Conservation (phyloP, 2,329 filamentous ascomycete genomes). For the Curvularia hawaiiensis region DNA sequence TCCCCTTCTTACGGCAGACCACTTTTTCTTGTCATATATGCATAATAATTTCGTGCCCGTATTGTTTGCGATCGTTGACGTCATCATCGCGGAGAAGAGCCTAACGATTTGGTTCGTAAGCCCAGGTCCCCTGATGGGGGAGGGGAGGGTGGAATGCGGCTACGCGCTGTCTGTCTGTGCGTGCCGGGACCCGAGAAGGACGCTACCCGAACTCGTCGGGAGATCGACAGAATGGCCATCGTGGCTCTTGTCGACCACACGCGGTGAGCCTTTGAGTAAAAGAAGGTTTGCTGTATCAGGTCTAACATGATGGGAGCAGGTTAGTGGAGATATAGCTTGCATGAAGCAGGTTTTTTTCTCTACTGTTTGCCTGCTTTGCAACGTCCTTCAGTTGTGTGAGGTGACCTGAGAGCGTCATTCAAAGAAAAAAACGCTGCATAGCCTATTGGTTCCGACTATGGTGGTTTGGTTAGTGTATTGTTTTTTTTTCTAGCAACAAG, state of each 20-base stretch:
- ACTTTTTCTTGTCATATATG: neutral
- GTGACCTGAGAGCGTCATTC: neutral
- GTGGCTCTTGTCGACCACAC: neutral
- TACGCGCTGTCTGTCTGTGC: neutral
- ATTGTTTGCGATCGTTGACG: constrained; percentile 9
- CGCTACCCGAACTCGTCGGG: constrained; percentile 18
- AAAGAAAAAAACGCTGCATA: neutral
- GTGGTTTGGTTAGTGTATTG: constrained; percentile 10
- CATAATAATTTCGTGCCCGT: neutral
- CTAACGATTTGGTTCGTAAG: neutral
- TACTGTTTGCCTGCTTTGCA: neutral
- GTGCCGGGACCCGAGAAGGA: constrained; percentile 8
- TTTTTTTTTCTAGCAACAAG: neutral
- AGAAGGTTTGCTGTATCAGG: neutral
- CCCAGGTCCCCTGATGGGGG: neutral
- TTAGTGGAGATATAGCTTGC: neutral
- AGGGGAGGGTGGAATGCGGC: neutral
- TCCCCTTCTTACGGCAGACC: no score
- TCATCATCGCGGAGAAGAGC: constrained; percentile 1
- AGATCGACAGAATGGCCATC: constrained; percentile 17
- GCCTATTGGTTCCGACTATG: neutral
- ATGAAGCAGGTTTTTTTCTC: neutral
- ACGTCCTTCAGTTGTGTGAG: neutral
- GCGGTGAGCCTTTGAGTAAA: neutral
- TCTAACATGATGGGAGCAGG: neutral